Conservation (phyloP, 2,329 filamentous ascomycete species). For the Catunica adiposa region DNA sequence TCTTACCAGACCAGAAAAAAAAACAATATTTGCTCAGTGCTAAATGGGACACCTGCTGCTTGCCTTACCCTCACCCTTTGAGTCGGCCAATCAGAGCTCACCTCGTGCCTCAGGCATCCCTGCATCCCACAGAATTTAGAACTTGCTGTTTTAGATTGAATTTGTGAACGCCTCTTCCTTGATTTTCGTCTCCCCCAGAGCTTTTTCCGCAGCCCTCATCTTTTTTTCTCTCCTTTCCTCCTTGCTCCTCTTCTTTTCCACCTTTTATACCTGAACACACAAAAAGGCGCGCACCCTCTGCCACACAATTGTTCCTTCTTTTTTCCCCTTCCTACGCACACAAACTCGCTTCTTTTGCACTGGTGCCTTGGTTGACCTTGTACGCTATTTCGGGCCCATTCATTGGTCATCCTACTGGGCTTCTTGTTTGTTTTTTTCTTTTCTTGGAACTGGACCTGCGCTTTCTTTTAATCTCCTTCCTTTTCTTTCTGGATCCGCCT, state of each 20-base stretch:
- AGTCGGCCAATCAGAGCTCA: not conserved
- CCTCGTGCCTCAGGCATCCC: not conserved
- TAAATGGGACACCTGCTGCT: too few species aligned
- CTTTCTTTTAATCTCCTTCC: not conserved
- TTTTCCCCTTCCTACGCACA: not conserved
- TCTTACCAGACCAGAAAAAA: too few species aligned
- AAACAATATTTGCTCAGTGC: too few species aligned
- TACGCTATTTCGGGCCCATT: not conserved
- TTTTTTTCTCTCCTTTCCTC: not conserved
- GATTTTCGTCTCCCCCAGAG: not conserved
- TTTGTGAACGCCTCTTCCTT: not conserved
- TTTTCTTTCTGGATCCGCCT: not conserved
- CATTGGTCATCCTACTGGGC: too few species aligned
- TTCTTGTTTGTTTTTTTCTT: too few species aligned
- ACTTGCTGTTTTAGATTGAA: not conserved
- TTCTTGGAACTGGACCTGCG: too few species aligned
- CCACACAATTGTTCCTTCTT: too few species aligned
- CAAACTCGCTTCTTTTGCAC: not conserved
- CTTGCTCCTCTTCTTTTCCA: not conserved
- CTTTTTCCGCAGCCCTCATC: not conserved
- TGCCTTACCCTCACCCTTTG: too few species aligned
- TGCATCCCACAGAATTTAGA: not conserved
- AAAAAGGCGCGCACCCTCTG: not conserved
- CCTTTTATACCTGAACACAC: not conserved
- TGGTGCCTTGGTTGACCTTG: not conserved